Evolutionary conservation across 768 basidiomycete species (phyloP).

Genomic region (Terana coerulea): DNA sequence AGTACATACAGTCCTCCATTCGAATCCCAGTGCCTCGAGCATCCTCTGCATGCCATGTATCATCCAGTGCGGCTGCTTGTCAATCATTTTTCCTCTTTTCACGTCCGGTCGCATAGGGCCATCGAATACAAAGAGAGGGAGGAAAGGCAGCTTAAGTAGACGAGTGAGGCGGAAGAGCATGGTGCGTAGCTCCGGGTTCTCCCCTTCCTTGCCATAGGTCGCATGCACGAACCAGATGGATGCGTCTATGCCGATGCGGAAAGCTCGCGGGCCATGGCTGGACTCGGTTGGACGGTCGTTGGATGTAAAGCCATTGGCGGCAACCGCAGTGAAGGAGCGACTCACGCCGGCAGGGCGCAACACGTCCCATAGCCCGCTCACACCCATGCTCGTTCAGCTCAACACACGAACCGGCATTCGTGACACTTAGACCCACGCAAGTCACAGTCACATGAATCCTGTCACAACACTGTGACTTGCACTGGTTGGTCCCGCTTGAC

Average conservation of each 20-base stretch:
- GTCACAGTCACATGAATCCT: no score
- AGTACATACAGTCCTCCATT: conserved; percentile 59
- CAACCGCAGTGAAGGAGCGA: conserved; percentile 74
- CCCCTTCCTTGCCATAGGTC: conserved; percentile 70
- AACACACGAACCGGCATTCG: no score
- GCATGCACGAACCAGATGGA: conserved; percentile 81
- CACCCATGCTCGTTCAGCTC: no score
- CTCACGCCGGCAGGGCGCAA: conserved; percentile 66
- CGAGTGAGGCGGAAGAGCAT: conserved; percentile 83
- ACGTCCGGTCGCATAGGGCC: conserved; percentile 78
- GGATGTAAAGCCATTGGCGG: conserved; percentile 72
- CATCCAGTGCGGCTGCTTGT: conserved; percentile 58
- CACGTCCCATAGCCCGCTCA: conserved; percentile 36
- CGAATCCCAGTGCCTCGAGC: conserved; percentile 76
- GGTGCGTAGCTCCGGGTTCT: conserved; percentile 83
- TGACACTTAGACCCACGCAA: no score
- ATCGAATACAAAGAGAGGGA: conserved; percentile 91
- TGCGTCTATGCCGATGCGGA: conserved; percentile 84
- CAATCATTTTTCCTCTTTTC: conserved; percentile 75
- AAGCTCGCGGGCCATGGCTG: conserved; percentile 59
- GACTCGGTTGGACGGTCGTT: no score
- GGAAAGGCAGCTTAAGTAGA: conserved; percentile 70
- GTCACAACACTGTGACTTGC: no score
- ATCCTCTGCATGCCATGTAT: conserved; percentile 75
- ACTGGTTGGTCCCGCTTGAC: no score